phyloP scores from a whole-genome alignment of 495 filamentous ascomycete species.

The Cryomyces antarcticus region DNA sequence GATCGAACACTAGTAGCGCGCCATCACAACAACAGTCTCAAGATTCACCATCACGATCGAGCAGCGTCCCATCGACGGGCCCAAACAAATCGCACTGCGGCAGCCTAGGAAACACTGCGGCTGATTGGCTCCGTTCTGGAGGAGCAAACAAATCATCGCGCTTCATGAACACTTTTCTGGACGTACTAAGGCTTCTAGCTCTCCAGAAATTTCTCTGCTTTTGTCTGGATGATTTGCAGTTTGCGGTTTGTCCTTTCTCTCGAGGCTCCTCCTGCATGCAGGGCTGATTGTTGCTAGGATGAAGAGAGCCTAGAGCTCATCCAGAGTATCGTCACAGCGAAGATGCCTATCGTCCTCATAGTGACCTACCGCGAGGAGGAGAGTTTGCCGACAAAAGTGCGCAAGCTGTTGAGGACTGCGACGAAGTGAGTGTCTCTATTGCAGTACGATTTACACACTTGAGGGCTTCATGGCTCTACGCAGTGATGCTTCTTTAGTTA shows the following conservation, averaged over 20 bases:
- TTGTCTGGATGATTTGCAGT: slow-evolving; percentile 71
- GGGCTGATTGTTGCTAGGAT: slow-evolving; percentile 21
- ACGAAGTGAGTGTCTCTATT: too few species aligned
- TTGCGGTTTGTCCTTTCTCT: slow-evolving; percentile 21
- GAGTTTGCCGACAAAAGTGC: slow-evolving; percentile 6
- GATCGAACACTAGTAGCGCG: too few species aligned
- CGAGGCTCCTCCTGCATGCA: too few species aligned
- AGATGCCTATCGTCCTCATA: slow-evolving; percentile 60
- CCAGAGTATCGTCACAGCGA: slow-evolving; percentile 45
- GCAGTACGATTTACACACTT: too few species aligned
- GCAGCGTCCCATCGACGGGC: not conserved
- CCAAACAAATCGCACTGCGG: slow-evolving; percentile 2
- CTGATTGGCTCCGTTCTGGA: slow-evolving; percentile 50
- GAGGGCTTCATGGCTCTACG: not conserved
- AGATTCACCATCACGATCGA: too few species aligned
- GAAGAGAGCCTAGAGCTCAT: slow-evolving; percentile 68
- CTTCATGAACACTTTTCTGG: slow-evolving; percentile 64
- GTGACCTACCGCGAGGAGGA: slow-evolving; percentile 42
- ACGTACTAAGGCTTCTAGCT: slow-evolving; percentile 61
- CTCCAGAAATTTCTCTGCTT: slow-evolving; percentile 64
- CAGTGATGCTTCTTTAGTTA: not conserved
- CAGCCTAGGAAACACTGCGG: slow-evolving; percentile 28
- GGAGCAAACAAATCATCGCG: slow-evolving; percentile 53
- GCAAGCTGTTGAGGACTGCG: slow-evolving; percentile 2
- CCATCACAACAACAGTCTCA: too few species aligned